Evolutionary conservation across 1,139 yeast genomes (phyloP).

Genomic region (Citeromyces hawaiiensis): DNA sequence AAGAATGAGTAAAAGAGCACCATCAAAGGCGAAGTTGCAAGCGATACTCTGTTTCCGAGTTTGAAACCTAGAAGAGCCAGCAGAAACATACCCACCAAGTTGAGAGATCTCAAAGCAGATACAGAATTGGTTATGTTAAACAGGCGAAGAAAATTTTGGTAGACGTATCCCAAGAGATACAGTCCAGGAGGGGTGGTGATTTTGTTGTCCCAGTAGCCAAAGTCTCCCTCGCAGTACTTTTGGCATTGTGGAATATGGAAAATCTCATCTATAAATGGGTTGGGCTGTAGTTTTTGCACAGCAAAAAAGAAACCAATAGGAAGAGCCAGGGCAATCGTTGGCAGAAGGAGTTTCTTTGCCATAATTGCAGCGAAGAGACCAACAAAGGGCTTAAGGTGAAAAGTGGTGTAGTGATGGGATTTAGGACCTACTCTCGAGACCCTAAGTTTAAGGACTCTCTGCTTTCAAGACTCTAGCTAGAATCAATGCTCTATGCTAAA

Average conservation of each 20-base stretch:
- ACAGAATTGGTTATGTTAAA: constrained; percentile 22
- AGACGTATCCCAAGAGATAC: constrained; percentile 48
- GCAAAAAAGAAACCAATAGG: background rate
- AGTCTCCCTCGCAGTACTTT: constrained; percentile 48
- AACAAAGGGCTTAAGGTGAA: too few relatives aligned
- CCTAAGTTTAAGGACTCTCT: too few relatives aligned
- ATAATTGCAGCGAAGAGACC: background rate
- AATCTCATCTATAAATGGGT: constrained; percentile 58
- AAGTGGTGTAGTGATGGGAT: too few relatives aligned
- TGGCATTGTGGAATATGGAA: constrained; percentile 79
- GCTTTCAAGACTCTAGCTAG: too few relatives aligned
- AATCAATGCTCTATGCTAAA: too few relatives aligned
- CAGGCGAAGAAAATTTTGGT: constrained; percentile 20
- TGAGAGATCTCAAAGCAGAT: constrained; percentile 39
- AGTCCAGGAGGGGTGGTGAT: constrained; percentile 97
- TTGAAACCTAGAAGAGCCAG: constrained; percentile 32
- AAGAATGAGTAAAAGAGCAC: constrained; percentile 62
- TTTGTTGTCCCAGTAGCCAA: constrained; percentile 67
- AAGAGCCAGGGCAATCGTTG: background rate
- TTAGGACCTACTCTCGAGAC: too few relatives aligned
- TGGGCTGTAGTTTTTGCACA: background rate
- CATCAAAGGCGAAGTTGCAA: constrained; percentile 56
- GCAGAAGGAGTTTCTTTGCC: background rate
- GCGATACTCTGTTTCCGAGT: constrained; percentile 33
- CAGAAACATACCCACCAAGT: constrained; percentile 48